A percentile compares a stretch with the other conserved stretches of the same genome.
phyloP scores from a whole-genome alignment of 2,329 filamentous ascomycete genomes.

The Helminthosporium solani region DNA sequence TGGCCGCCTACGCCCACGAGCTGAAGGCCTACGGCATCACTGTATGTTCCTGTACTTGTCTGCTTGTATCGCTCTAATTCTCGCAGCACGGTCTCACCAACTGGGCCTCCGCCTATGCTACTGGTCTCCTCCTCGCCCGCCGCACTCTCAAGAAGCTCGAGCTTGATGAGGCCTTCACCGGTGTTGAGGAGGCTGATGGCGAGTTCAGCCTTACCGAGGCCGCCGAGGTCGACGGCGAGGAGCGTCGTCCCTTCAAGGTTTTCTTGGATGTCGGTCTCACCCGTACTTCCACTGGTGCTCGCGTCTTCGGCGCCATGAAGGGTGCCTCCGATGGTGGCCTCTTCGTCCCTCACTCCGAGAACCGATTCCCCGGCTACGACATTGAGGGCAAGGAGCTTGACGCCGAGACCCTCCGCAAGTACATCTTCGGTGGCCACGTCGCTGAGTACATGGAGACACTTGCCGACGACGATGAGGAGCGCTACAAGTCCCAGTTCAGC shows the following conservation, averaged over 20 bases:
- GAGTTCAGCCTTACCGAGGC: constrained; percentile 97
- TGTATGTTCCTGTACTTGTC: constrained; percentile 15
- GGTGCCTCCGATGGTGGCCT: constrained; percentile 98
- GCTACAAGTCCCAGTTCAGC: constrained; percentile 97
- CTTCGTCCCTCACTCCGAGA: constrained; percentile 96
- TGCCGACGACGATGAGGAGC: constrained; percentile 99
- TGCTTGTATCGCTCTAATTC: neutral
- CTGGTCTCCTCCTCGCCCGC: constrained; percentile 94
- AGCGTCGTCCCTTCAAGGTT: constrained; percentile 97
- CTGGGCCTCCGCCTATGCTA: constrained; percentile 97
- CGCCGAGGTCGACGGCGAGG: constrained; percentile 83
- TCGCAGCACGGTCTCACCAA: constrained; percentile 88
- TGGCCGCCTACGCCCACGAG: constrained; percentile 71
- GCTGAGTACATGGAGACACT: constrained; percentile 99
- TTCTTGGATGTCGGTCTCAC: constrained; percentile 97
- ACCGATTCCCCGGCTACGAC: constrained; percentile 98
- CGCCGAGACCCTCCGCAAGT: constrained; percentile 93
- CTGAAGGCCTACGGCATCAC: constrained; percentile 95
- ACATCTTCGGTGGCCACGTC: constrained; percentile 98
- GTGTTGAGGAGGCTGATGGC: constrained; percentile 95
- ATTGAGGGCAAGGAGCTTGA: constrained; percentile 98
- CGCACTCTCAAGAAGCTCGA: constrained; percentile 96
- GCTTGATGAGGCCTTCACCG: constrained; percentile 86
- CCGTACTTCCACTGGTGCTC: constrained; percentile 96
- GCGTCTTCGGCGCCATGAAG: constrained; percentile 99